Evolutionary conservation across 2,329 filamentous ascomycete genomes (phyloP), one percentile per base, ranked within the genome.

Genomic region (Colletotrichum sp.): DNA sequence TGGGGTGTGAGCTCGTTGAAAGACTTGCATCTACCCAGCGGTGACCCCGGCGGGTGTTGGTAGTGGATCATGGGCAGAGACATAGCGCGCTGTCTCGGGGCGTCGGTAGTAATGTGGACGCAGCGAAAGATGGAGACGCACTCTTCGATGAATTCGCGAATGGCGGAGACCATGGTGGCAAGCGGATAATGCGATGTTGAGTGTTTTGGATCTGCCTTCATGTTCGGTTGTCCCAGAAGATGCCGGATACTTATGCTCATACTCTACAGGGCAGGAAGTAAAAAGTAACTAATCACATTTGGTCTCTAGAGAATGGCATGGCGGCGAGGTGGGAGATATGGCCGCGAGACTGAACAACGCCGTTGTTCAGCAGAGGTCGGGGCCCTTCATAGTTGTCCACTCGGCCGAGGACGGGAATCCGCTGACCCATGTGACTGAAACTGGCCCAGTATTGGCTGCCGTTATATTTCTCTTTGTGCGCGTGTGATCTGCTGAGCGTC

Each of bases 191-290:
- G n/a, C 22, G 44, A 22, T 52, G 44, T 8, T 12, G 11, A 22
- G n/a, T 52, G 44, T 52, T 49, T 22, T 49, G 44, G 44, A 2
- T 22, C 12, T 52, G n/a, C 0, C 44, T 1, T 13, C 0, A 22
- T 52, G 44, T 22, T 13, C 0, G n/a, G 1, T 6, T 13, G 0
- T 0, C 6, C n/a, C n/a, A 52, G 1, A 25, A 13, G 44, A 52
- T 52, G n/a, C n/a, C 44, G 1, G 6, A 52, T 52, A 52, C n/a
- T 52, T 52, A 52, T 52, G n/a, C 44, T 22, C n/a, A 52, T 5
- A 22, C 44, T 8, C 44, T 52, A 2, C n/a, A 52, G 6, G 2
- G 2, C n/a, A 52, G 8, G 0, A 22, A 22, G n/a, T n/a, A 22
- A 8, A 52, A 22, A 13, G n/a, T 52, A n/a, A 13, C 11, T 3